Base-by-base conservation (phyloP, 2,329 filamentous ascomycete species). In the Botrytis cinerea region DNA sequence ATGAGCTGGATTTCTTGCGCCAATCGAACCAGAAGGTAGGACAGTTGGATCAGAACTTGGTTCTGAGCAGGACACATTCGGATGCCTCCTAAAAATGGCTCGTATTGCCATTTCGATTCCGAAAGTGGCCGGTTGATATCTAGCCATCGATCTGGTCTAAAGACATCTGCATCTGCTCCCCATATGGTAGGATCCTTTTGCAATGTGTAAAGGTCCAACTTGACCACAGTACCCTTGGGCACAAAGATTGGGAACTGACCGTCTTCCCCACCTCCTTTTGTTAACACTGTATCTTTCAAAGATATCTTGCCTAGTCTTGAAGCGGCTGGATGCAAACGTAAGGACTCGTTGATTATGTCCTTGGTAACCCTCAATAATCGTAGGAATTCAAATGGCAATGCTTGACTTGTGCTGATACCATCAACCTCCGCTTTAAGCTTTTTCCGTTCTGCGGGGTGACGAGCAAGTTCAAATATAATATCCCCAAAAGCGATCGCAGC, bases 161-260 rank as follows among this genome's bases (percentile, higher is more conserved):
- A 84, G 20, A 81, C 80, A 40, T 83, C 79, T 7, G 81, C 78
- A 61, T 82, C 79, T 1, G 74, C 72, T 22, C 83, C 83, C 74
- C 82, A 85, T 38, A 84, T 75, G 20, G 81, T 79, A 22, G 75
- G 72, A 2, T 79, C 75, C 5, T 83, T 78, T 67, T 84, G 83
- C 78, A 85, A 80, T 22, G 81, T 81, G 78, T 64, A 22, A 32
- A 66, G 54, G 22, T 61, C 32, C 14, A 73, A 72, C 73, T 18
- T 51, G 62, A 66, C 71, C 63, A 20, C 66, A 40, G 40, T 74
- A 68, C 78, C 79, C 62, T 75, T 76, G 16, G 62, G 59, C 32
- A 81, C 67, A 14, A 80, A 76, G 5, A 80, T 70, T 2, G 80
- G 78, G 5, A 73, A 73, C 40, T 75, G 73, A 1, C 79, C 75